Evolutionary conservation across 495 filamentous ascomycete species (phyloP).

Genomic region (Penicillium desertorum): DNA sequence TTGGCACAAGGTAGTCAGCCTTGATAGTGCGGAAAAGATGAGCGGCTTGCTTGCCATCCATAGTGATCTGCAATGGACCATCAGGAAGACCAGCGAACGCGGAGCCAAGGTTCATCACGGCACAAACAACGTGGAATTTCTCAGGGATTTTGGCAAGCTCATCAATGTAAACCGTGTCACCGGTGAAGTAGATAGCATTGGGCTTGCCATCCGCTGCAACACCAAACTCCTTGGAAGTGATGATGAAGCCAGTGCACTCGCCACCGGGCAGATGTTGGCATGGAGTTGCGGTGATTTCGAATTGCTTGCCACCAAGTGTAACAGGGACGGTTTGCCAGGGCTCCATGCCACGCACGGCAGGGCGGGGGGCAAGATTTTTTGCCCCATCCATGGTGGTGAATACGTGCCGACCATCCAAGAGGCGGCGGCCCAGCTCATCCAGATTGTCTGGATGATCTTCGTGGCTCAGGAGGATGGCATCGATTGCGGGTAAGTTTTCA

Average conservation of each 20-base stretch:
- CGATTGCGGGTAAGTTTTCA: slow-evolving; percentile 46
- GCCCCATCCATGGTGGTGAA: slow-evolving; percentile 53
- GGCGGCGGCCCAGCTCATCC: slow-evolving; percentile 39
- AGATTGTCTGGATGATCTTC: slow-evolving; percentile 59
- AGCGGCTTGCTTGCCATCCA: slow-evolving; percentile 50
- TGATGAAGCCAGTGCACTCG: slow-evolving; percentile 51
- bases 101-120: slow-evolving; percentile 33
- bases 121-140: slow-evolving; percentile 23
- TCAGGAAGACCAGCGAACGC: slow-evolving; percentile 28
- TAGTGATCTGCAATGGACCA: slow-evolving; percentile 42
- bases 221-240: slow-evolving; percentile 42
- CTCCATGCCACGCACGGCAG: slow-evolving; percentile 43
- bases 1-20: slow-evolving; percentile 49
- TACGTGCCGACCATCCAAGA: slow-evolving; percentile 50
- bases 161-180: slow-evolving; percentile 56
- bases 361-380: slow-evolving; percentile 40
- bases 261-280: slow-evolving; percentile 46
- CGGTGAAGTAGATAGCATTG: slow-evolving; percentile 56
- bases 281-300: slow-evolving; percentile 44
- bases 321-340: slow-evolving; percentile 28
- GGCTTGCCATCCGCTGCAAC: slow-evolving; percentile 35
- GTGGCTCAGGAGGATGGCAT: slow-evolving; percentile 54
- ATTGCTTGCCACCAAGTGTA: slow-evolving; percentile 14
- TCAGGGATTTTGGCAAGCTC: background rate
- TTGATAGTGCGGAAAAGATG: slow-evolving; percentile 41